Conservation (phyloP, 1,284 basidiomycete genomes). For the Ustilago trichophora region DNA sequence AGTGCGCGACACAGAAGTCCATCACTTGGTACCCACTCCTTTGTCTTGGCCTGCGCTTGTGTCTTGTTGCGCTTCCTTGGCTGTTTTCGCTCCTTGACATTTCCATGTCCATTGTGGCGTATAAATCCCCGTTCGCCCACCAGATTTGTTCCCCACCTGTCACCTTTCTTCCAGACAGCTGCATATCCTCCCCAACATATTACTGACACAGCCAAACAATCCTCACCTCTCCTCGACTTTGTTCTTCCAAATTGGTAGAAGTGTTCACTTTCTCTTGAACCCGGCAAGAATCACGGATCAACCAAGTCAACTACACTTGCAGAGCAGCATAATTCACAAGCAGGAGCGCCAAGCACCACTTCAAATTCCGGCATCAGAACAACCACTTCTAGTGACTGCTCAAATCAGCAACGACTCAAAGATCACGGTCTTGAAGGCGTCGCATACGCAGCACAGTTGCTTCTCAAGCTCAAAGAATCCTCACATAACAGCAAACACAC, state of each 20-base stretch:
- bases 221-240: no score
- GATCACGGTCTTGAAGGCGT: conserved; percentile 22
- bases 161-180: background rate
- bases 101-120: conserved; percentile 1
- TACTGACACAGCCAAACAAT: background rate
- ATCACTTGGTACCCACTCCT: no score
- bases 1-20: background rate
- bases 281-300: no score
- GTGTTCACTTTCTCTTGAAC: no score
- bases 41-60: background rate
- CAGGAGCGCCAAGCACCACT: background rate
- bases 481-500: background rate
- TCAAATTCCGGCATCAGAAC: background rate
- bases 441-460: conserved; percentile 31
- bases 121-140: conserved; percentile 9
- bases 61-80: background rate
- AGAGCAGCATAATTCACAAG: no score
- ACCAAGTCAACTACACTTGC: no score
- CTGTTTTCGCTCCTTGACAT: background rate
- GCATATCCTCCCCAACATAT: background rate
- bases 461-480: conserved; percentile 13
- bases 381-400: no score
- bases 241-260: no score
- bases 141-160: background rate
- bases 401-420: conserved; percentile 2